These are phyloP conservation scores for Globisporangium recalcitrans DNA, from an alignment of 352 stramenopile species.

Conservation along the genomic window DNA sequence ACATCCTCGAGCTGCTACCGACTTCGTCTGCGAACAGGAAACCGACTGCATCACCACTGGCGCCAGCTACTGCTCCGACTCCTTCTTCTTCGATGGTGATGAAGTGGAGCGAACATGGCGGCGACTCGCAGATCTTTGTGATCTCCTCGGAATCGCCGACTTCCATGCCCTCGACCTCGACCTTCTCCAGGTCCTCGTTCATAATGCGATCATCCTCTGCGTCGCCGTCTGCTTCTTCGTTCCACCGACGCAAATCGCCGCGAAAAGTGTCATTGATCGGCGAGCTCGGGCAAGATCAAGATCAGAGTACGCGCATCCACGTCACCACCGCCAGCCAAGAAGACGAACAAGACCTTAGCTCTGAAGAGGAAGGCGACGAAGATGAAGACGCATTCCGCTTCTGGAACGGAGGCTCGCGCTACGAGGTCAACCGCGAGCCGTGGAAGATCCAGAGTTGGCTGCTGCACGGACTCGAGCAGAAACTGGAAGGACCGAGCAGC, in stretches of 20 bases:
- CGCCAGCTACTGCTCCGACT: neutral
- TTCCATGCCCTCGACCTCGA: neutral
- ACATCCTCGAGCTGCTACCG: neutral
- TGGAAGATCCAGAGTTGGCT: conserved; percentile 50
- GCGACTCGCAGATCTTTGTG: conserved; percentile 4
- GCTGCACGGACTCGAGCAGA: conserved; percentile 31
- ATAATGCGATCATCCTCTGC: neutral
- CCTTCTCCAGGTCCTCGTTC: neutral
- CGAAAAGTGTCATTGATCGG: neutral
- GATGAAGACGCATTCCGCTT: conserved; percentile 5
- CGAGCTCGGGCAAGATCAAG: neutral
- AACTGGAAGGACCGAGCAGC: conserved; percentile 15
- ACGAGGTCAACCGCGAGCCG: conserved; percentile 31
- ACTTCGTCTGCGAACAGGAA: neutral
- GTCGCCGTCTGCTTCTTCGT: neutral
- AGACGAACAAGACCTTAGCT: neutral
- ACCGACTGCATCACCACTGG: neutral
- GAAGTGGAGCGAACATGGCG: neutral
- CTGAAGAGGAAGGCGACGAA: neutral
- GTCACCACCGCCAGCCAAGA: neutral
- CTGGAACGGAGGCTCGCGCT: conserved; percentile 26
- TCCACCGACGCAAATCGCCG: conserved; percentile 12
- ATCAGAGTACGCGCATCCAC: neutral
- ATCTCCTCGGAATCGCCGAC: neutral
- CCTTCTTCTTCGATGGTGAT: neutral